Percentiles rank a stretch among this genome's conserved stretches.
Evolutionary conservation across 2,329 filamentous ascomycete genomes (phyloP).

Genomic region (Aschersonia sp.): DNA sequence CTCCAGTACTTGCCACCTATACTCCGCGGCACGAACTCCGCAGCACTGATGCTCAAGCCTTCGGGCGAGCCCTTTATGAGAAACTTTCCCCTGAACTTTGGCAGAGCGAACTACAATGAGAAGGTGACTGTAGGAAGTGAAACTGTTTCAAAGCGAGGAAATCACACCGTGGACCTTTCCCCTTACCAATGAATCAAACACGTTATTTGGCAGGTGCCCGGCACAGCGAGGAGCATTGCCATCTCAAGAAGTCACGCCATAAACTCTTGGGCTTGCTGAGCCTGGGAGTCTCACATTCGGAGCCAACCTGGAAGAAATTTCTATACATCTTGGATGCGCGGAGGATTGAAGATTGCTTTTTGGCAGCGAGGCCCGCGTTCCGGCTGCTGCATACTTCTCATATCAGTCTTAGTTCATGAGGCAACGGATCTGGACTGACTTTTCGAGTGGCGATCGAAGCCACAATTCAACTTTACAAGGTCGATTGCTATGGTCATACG

Average conservation of each 20-base stretch:
- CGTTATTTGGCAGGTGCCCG: neutral
- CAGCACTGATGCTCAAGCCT: neutral
- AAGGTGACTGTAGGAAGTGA: neutral
- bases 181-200: neutral
- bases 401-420: neutral
- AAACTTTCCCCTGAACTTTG: neutral
- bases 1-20: neutral
- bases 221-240: neutral
- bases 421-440: neutral
- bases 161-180: neutral
- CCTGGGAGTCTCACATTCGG: neutral
- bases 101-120: neutral
- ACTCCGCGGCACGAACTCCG: neutral
- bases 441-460: neutral
- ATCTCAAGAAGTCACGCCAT: neutral
- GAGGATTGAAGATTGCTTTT: neutral
- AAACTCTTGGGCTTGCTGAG: neutral
- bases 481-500: neutral
- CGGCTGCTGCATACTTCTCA: neutral
- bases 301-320: neutral
- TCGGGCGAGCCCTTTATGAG: neutral
- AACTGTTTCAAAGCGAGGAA: neutral
- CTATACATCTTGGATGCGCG: neutral
- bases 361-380: neutral
- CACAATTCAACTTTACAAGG: neutral